A percentile compares a stretch with the other conserved stretches of the same genome.
These are phyloP conservation scores for Hibiscus mutabilis DNA, from an alignment of 345 rosid genomes.

Conservation along the genomic window DNA sequence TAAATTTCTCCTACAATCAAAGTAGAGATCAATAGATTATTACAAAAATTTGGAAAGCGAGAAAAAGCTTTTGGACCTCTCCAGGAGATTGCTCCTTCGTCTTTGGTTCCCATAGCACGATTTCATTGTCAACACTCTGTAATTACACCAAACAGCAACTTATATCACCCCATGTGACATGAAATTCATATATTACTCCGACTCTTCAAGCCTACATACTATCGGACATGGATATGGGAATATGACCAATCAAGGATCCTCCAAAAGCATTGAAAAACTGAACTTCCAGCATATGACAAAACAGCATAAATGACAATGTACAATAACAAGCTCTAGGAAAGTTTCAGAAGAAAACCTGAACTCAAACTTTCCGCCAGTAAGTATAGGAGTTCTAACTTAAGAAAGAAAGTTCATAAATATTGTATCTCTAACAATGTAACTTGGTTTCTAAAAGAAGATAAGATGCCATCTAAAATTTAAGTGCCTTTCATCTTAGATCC, in stretches of 20 bases:
- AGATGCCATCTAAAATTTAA: neutral
- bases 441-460: neutral
- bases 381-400: neutral
- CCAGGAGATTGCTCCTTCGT: conserved; percentile 97
- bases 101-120: conserved; percentile 90
- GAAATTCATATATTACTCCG: neutral
- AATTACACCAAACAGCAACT: conserved; percentile 15
- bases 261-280: neutral
- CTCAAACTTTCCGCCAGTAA: neutral
- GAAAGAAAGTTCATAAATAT: neutral
- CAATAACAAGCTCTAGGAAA: neutral
- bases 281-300: neutral
- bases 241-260: neutral
- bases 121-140: conserved; percentile 98
- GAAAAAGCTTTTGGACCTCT: too few species aligned
- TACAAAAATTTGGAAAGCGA: too few species aligned
- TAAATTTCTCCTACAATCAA: too few species aligned
- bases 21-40: too few species aligned
- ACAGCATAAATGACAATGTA: neutral
- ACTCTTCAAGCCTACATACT: neutral
- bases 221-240: neutral
- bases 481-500: neutral
- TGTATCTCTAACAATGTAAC: neutral
- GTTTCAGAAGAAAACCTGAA: neutral
- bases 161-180: neutral